phyloP scores from a whole-genome alignment of 805 yeast genomes.

The Kazachstania africana region DNA sequence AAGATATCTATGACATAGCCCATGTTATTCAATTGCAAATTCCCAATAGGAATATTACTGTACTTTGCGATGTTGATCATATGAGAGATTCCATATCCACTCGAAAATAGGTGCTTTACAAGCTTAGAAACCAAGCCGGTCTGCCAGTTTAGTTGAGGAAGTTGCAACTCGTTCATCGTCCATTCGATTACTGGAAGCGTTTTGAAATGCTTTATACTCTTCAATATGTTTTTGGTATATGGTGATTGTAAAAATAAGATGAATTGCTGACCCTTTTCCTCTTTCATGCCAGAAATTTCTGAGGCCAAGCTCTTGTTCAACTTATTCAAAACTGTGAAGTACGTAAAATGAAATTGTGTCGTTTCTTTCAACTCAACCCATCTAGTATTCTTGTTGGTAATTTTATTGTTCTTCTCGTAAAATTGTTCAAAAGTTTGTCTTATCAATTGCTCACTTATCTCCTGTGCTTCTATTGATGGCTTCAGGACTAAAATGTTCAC shows the following conservation, averaged over 20 bases:
- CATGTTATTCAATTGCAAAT: slow-evolving; percentile 64
- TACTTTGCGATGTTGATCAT: slow-evolving; percentile 55
- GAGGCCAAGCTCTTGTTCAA: slow-evolving; percentile 49
- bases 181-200: slow-evolving; percentile 56
- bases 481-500: slow-evolving; percentile 49
- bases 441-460: slow-evolving; percentile 20
- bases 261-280: slow-evolving; percentile 54
- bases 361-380: slow-evolving; percentile 42
- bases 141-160: slow-evolving; percentile 82
- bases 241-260: slow-evolving; percentile 70
- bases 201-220: slow-evolving; percentile 33
- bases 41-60: slow-evolving; percentile 78
- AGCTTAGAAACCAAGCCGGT: slow-evolving; percentile 49
- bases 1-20: slow-evolving; percentile 74
- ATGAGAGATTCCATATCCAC: slow-evolving; percentile 63
- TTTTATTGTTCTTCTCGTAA: slow-evolving; percentile 35
- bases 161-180: slow-evolving; percentile 42
- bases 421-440: slow-evolving; percentile 45
- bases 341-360: slow-evolving; percentile 42
- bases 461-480: slow-evolving; percentile 56
- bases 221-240: slow-evolving; percentile 34
- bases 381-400: slow-evolving; percentile 30
- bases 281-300: slow-evolving; percentile 42
- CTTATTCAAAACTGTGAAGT: slow-evolving; percentile 42
- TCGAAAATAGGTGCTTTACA: slow-evolving; percentile 56